Evolutionary conservation across 208 protist species (phyloP).

Genomic region (Novymonas esmeraldas): DNA sequence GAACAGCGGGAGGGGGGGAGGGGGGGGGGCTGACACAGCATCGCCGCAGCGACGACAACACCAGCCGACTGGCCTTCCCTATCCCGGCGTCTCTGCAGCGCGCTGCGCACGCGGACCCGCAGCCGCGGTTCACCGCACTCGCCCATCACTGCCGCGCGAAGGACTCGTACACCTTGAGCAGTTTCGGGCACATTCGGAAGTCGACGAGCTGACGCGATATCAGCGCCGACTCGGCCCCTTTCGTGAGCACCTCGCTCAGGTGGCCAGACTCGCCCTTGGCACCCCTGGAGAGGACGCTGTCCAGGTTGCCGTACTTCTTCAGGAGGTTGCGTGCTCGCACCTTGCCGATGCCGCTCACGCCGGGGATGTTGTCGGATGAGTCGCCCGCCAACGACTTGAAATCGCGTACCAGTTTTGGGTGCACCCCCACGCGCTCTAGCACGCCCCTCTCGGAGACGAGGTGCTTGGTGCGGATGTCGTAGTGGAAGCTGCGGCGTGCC

Average conservation of each 20-base stretch:
- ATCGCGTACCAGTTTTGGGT: constrained; percentile 85
- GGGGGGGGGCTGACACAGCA: too few relatives aligned
- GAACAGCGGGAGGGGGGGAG: too few relatives aligned
- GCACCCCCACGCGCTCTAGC: constrained; percentile 79
- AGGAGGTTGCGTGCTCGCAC: constrained; percentile 76
- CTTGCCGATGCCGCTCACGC: constrained; percentile 87
- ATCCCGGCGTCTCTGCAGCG: background rate
- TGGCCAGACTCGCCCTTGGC: constrained; percentile 57
- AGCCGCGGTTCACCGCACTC: too few relatives aligned
- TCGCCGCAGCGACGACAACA: too few relatives aligned
- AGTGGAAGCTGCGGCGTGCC: constrained; percentile 69
- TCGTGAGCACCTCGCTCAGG: constrained; percentile 62
- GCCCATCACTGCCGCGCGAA: constrained; percentile 65
- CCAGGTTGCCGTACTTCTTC: constrained; percentile 89
- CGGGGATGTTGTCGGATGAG: constrained; percentile 85
- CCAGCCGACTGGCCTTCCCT: too few relatives aligned
- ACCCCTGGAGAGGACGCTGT: constrained; percentile 79
- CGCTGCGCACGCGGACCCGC: too few relatives aligned
- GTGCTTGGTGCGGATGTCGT: constrained; percentile 89
- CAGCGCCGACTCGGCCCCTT: constrained; percentile 56
- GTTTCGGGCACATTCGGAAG: constrained; percentile 80
- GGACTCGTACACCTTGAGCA: constrained; percentile 69
- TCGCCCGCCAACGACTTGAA: constrained; percentile 90
- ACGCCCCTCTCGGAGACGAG: constrained; percentile 85
- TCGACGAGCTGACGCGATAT: constrained; percentile 78